Conservation (phyloP, 129 eudicot genomes). For the Saussurea involucrata region DNA sequence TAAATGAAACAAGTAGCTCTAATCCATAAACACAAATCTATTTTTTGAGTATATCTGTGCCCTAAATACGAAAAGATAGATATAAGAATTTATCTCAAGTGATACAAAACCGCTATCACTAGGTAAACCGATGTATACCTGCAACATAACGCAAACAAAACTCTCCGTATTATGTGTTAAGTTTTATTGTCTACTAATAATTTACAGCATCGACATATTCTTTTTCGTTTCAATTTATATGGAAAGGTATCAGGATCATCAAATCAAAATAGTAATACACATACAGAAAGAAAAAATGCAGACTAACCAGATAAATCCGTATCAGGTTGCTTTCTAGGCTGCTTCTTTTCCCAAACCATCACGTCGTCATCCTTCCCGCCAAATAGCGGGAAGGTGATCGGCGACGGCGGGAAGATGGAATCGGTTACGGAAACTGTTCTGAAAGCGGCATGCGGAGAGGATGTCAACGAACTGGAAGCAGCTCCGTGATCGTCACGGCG, state of each 20-base stretch:
- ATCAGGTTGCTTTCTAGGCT: constrained; percentile 22
- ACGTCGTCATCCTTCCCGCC: constrained; percentile 70
- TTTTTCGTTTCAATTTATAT: background rate
- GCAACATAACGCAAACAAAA: constrained; percentile 1
- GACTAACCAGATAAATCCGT: constrained; percentile 52
- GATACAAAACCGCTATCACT: background rate
- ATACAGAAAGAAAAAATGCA: background rate
- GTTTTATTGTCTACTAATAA: background rate
- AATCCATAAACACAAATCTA: background rate
- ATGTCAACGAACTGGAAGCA: constrained; percentile 50
- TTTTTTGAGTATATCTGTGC: background rate
- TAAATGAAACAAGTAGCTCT: background rate
- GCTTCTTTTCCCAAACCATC: constrained; percentile 48
- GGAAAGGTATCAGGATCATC: background rate
- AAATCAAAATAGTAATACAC: background rate
- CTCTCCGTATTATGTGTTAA: background rate
- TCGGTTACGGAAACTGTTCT: constrained; percentile 23
- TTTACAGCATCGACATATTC: background rate
- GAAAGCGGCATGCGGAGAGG: constrained; percentile 48
- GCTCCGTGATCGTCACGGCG: constrained; percentile 45
- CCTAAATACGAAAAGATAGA: background rate
- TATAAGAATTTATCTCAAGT: constrained; percentile 3
- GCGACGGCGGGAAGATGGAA: constrained; percentile 29
- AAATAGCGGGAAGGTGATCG: constrained; percentile 45
- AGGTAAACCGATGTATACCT: background rate